Evolutionary conservation across 768 basidiomycete genomes (phyloP).

Genomic region (Serpula lacrymans): DNA sequence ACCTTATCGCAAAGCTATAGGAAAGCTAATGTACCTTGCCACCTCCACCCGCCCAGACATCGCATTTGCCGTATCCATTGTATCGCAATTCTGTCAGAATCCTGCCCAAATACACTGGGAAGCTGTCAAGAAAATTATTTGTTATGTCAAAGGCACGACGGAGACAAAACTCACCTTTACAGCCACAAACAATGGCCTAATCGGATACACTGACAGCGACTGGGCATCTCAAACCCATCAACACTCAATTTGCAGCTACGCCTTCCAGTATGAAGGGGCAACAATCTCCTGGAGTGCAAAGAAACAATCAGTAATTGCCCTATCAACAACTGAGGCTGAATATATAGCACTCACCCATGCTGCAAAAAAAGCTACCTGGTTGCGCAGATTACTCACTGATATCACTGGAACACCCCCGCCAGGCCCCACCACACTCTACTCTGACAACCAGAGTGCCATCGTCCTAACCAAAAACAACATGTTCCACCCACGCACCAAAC

Average conservation of each 20-base stretch:
- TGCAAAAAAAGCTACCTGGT: conserved; percentile 34
- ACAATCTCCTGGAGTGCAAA: no score
- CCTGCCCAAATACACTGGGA: conserved; percentile 33
- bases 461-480: conserved; percentile 14
- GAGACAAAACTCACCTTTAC: no score
- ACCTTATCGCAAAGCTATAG: no score
- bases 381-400: conserved; percentile 18
- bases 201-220: no score
- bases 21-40: no score
- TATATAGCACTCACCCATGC: conserved; percentile 27
- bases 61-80: conserved; percentile 27
- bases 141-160: no score
- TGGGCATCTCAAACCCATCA: no score
- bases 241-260: no score
- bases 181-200: no score
- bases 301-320: no score
- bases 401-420: conserved; percentile 1
- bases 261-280: no score
- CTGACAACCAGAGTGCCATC: conserved; percentile 30
- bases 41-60: conserved; percentile 44
- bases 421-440: conserved; percentile 11
- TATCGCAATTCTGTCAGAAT: conserved; percentile 32
- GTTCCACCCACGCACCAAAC: conserved; percentile 26
- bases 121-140: conserved; percentile 35
- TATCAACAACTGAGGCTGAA: no score